Conservation (phyloP, 1,139 yeast genomes). For the Debaryomyces subglobosus region DNA sequence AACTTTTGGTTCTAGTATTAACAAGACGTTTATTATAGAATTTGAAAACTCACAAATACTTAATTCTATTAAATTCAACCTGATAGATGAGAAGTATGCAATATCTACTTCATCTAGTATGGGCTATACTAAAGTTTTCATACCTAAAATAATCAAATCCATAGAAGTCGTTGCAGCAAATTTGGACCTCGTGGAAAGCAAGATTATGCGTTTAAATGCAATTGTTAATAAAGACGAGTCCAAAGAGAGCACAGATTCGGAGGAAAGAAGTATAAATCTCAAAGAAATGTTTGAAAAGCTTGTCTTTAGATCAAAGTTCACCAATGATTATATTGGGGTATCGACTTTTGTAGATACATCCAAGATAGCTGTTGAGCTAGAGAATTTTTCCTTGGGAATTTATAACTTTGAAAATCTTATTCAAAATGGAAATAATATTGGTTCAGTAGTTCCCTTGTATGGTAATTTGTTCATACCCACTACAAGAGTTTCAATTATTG, state of each 20-base stretch:
- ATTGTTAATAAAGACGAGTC: not conserved
- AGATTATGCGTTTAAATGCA: constrained; percentile 15
- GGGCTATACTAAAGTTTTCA: constrained; percentile 37
- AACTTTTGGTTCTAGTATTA: constrained; percentile 11
- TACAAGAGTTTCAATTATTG: constrained; percentile 40
- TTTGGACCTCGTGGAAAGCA: constrained; percentile 17
- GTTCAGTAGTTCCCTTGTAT: constrained; percentile 26
- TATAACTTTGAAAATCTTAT: constrained; percentile 25
- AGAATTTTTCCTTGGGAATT: constrained; percentile 24
- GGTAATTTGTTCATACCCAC: constrained; percentile 49
- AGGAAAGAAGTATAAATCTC: not conserved
- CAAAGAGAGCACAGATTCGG: not conserved
- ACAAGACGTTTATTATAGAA: constrained; percentile 23
- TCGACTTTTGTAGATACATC: constrained; percentile 36
- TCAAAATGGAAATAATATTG: constrained; percentile 8
- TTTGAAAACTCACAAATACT: constrained; percentile 35
- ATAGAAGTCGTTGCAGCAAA: constrained; percentile 21
- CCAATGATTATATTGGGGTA: constrained; percentile 42
- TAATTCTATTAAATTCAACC: constrained; percentile 22
- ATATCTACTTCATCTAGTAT: constrained; percentile 21
- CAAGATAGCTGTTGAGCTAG: constrained; percentile 38
- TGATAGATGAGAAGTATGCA: constrained; percentile 20
- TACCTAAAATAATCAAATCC: constrained; percentile 32
- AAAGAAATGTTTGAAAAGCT: constrained; percentile 9
- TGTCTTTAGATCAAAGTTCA: constrained; percentile 30